Conservation (phyloP, 129 eudicot species). For the Sambucus nigra region DNA sequence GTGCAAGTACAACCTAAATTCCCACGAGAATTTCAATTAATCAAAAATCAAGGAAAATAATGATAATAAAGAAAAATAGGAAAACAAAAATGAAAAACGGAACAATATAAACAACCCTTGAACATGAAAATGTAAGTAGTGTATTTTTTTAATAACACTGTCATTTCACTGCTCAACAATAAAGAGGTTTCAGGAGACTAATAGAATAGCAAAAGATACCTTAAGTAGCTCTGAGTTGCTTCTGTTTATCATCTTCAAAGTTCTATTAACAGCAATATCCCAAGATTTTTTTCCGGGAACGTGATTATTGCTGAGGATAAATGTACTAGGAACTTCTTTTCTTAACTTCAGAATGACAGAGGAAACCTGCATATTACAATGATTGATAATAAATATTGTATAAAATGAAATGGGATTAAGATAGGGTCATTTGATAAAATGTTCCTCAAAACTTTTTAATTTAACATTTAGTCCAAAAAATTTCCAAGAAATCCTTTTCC, state of each 20-base stretch:
- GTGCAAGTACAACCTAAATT: conserved; percentile 92
- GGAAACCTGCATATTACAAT: conserved; percentile 66
- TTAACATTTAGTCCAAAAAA: no score
- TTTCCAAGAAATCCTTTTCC: no score
- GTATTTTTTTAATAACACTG: no score
- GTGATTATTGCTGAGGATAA: conserved; percentile 41
- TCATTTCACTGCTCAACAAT: no score
- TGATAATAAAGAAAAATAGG: not conserved
- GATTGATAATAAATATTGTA: no score
- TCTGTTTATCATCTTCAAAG: conserved; percentile 59
- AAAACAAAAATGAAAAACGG: not conserved
- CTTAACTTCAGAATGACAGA: conserved; percentile 31
- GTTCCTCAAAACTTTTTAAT: no score
- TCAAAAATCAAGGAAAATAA: conserved; percentile 2
- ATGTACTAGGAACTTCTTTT: conserved; percentile 38
- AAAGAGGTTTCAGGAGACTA: not conserved
- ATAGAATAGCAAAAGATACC: conserved; percentile 23
- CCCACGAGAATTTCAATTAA: not conserved
- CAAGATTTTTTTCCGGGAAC: conserved; percentile 64
- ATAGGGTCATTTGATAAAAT: no score
- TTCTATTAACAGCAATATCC: conserved; percentile 66
- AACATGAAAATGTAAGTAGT: no score
- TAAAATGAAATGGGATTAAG: no score
- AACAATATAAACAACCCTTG: not conserved
- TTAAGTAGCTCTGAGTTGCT: conserved; percentile 55